A percentile compares a stretch with the other conserved stretches of the same genome.
Conservation (phyloP, 768 basidiomycete genomes). For the Ramaria rubella region DNA sequence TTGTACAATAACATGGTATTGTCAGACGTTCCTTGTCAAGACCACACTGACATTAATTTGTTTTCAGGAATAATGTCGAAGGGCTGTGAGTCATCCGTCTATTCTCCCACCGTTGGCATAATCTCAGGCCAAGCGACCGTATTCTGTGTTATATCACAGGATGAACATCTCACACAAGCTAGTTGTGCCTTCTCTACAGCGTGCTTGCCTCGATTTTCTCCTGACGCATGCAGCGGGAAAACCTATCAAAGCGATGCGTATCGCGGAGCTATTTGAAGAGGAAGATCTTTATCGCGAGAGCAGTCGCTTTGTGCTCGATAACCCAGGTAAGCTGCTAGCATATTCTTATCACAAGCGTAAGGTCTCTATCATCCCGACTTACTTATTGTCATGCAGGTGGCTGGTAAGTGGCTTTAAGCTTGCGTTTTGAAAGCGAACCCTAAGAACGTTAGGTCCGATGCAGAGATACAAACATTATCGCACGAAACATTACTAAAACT, state of each 20-base stretch:
- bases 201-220: constrained; percentile 79
- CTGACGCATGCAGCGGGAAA: constrained; percentile 88
- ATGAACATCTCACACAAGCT: constrained; percentile 90
- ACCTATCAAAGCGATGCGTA: constrained; percentile 88
- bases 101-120: no score
- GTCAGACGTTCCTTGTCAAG: neutral
- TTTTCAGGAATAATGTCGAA: constrained; percentile 67
- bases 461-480: constrained; percentile 75
- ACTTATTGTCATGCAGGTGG: constrained; percentile 1
- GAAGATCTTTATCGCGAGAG: constrained; percentile 87
- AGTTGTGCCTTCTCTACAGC: constrained; percentile 73
- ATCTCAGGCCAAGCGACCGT: no score
- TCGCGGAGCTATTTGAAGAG: constrained; percentile 86
- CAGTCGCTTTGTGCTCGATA: constrained; percentile 87
- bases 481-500: constrained; percentile 82
- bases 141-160: constrained; percentile 4
- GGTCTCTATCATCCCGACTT: no score
- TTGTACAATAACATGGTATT: constrained; percentile 81
- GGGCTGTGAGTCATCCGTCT: constrained; percentile 39
- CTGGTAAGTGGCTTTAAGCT: neutral
- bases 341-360: no score
- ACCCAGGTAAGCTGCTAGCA: no score
- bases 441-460: constrained; percentile 22
- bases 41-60: constrained; percentile 7
- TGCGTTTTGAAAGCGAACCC: neutral